Evolutionary conservation across 1,284 basidiomycete genomes (phyloP).

Genomic region (Moesziomyces parantarcticus): DNA sequence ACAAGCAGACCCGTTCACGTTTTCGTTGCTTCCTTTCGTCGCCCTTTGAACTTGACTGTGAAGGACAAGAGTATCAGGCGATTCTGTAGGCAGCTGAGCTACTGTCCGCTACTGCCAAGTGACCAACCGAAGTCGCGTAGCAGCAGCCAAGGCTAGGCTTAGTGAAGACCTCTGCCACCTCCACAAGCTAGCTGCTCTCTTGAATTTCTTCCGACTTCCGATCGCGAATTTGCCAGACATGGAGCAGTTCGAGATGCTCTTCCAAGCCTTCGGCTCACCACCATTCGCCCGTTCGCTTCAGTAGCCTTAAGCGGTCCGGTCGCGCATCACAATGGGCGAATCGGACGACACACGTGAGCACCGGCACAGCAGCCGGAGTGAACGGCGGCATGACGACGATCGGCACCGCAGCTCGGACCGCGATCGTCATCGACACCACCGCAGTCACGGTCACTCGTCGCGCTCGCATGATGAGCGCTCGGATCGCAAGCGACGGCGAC

Average conservation of each 20-base stretch:
- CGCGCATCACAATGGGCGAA: not conserved
- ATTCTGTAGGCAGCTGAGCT: no score
- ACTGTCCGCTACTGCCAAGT: no score
- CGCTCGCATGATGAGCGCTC: conserved; percentile 6
- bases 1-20: no score
- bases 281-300: not conserved
- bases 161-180: not conserved
- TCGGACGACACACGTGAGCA: not conserved
- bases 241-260: not conserved
- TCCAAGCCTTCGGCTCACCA: not conserved
- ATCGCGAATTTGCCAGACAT: not conserved
- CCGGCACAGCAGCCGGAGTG: not conserved
- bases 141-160: no score
- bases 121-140: no score
- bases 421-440: conserved; percentile 14
- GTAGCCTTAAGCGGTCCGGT: not conserved
- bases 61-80: no score
- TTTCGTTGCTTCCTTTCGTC: no score
- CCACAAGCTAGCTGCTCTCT: not conserved
- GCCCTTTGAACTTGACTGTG: no score
- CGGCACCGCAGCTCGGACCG: conserved; percentile 7
- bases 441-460: not conserved
- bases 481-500: conserved; percentile 3
- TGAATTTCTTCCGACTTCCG: not conserved
- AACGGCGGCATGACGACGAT: no score